Base-by-base conservation (phyloP, 805 yeast species). In the Candida saitoana region DNA sequence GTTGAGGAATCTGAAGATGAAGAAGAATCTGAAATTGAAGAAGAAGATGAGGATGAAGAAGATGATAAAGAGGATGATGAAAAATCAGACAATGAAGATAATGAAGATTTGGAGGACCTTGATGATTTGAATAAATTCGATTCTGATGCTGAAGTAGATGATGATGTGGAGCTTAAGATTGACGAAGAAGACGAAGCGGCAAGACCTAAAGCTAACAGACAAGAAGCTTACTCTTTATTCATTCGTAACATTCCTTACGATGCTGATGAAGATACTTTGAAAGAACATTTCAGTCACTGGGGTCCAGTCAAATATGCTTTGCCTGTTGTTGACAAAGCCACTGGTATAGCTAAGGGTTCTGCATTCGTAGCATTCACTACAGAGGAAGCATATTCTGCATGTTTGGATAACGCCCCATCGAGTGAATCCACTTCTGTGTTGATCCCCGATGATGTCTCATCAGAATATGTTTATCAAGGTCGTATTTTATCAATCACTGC, bases 191-290 rank as follows among this genome's bases (percentile, higher is more conserved):
- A 55, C 19, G 56, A 52, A 20, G 47, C 44, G 16, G 60, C 60
- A 29, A 64, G 56, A 47, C 65, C 66, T 39, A 69, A 69, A 43
- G 59, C 62, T 34, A 85, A 86, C 61, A 82, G 69, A 59, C 82
- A 79, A 58, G 93, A 85, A 51, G 70, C 76, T 4, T 84, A 56
- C 49, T 82, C 96, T 4, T 63, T 93, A 18, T 93, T 93, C 58
- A 87, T 93, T 8, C 80, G 99, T 57, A 93, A 93, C 56, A 79
- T 93, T 27, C 98, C 99, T 1, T 93, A 91, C 57, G 96, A 88
- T 62, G 95, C 96, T 3, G 88, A 95, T 27, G 76, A 76, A 37
- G 97, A 90, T 42, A 63, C 82, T 1, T 71, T 93, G 31, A 73
- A 70, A 37, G 87, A 80, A 40, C 98, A 91, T 60, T 93, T 93